Base-by-base conservation (phyloP, 345 rosid genomes). In the Schrenkiella parvula region DNA sequence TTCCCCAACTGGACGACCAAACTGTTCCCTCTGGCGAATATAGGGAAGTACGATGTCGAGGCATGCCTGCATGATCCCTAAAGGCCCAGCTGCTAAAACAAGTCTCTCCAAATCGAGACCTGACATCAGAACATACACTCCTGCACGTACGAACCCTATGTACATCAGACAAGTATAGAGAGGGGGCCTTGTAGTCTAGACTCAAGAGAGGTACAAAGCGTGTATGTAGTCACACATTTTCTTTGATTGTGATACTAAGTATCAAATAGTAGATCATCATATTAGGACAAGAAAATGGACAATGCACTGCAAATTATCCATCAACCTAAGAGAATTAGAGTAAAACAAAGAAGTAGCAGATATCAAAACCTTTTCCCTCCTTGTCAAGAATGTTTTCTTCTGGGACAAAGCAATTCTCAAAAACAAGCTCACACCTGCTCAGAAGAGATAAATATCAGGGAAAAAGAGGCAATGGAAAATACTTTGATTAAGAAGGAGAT, bases 51-150 rank as follows among this genome's bases (percentile, higher is more conserved):
- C 97, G 26, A 71, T 86, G 79, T 93, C 98, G 48, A 93, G 90
- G 75, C 95, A 89, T 71, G 95, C 92, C 81, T 93, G 97, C 97
- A 93, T 93, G 70, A 93, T 93, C 61, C 97, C 96, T 35, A 93
- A 71, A 4, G 98, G 98, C 18, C 97, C 97, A 81, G 90, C 88
- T 43, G 96, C 87, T 82, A 93, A 87, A 48, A 93, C 90, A 80
- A 89, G 97, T 78, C 96, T 83, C 82, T 93, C 97, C 80, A 93
- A 80, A 87, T 91, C 98, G 6, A 93, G 87, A 63, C 98, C 96
- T 0, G 98, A 91, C 97, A 93, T 93, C 87, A 93, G 82, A 66
- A 91, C 92, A 78, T 91, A 91, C 50, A 88, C 98, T 39, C 97
- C 97, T 91, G 86, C 73, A 81, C 15, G 55, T 70, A 37, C 28